Percentiles rank a stretch among this genome's conserved stretches.
phyloP scores from a whole-genome alignment of 495 filamentous ascomycete genomes.

The Aspergillus funiculosus region DNA sequence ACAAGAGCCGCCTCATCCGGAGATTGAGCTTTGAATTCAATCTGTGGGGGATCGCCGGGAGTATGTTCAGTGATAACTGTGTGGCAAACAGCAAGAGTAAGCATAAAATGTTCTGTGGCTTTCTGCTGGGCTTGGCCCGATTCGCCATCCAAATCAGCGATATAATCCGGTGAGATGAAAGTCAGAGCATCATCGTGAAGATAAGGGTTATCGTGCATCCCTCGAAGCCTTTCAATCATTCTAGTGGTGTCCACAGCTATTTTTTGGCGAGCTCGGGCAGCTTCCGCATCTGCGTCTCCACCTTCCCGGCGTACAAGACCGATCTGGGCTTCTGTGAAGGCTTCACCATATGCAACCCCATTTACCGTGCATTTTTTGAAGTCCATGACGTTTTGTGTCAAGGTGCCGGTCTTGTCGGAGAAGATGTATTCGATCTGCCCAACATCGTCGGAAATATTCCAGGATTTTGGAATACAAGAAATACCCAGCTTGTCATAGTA shows the following conservation, averaged over 20 bases:
- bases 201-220: slow-evolving; percentile 84
- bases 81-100: slow-evolving; percentile 90
- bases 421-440: slow-evolving; percentile 99
- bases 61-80: slow-evolving; percentile 89
- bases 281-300: slow-evolving; percentile 75
- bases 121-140: slow-evolving; percentile 69
- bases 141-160: slow-evolving; percentile 71
- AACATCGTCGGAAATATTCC: slow-evolving; percentile 98
- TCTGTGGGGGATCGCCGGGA: slow-evolving; percentile 80
- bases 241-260: slow-evolving; percentile 69
- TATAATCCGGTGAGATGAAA: slow-evolving; percentile 84
- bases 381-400: slow-evolving; percentile 99
- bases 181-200: slow-evolving; percentile 84
- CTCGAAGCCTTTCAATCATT: slow-evolving; percentile 67
- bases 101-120: slow-evolving; percentile 86
- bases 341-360: slow-evolving; percentile 90
- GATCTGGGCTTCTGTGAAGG: slow-evolving; percentile 92
- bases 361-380: slow-evolving; percentile 98
- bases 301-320: slow-evolving; percentile 92
- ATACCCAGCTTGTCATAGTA: slow-evolving; percentile 93
- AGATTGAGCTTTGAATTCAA: slow-evolving; percentile 95
- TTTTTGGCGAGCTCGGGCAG: slow-evolving; percentile 62
- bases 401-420: slow-evolving; percentile 96
- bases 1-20: slow-evolving; percentile 96
- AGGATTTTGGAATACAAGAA: slow-evolving; percentile 93